Evolutionary conservation across 1,284 basidiomycete genomes (phyloP).

Genomic region (Cryptococcus deneoformans): DNA sequence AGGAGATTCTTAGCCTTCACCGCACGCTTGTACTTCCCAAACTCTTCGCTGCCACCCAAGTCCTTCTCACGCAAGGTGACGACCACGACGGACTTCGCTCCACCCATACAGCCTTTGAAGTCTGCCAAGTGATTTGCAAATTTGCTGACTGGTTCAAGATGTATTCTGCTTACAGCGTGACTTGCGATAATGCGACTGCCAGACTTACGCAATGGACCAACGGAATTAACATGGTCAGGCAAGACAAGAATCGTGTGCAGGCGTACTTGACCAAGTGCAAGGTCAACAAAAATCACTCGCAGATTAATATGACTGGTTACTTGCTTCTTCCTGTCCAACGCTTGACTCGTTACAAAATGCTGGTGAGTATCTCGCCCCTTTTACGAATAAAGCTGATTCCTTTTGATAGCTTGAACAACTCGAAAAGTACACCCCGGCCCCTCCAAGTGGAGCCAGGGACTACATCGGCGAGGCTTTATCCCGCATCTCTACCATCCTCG

Average conservation of each 20-base stretch:
- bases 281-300: not conserved
- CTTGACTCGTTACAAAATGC: constrained; percentile 1
- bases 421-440: constrained; percentile 70
- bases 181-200: not conserved
- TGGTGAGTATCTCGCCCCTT: not conserved
- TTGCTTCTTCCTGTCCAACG: constrained; percentile 1
- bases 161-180: constrained; percentile 1
- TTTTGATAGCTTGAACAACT: constrained; percentile 64
- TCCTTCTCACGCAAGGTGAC: not conserved
- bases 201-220: not conserved
- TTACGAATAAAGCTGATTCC: too few relatives aligned
- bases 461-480: constrained; percentile 77
- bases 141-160: not conserved
- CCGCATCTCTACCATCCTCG: constrained; percentile 80
- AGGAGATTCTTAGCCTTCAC: not conserved
- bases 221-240: not conserved
- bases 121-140: not conserved
- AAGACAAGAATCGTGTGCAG: not conserved
- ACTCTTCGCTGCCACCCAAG: not conserved
- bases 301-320: not conserved
- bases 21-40: not conserved
- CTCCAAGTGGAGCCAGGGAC: constrained; percentile 52
- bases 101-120: not conserved
- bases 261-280: too few relatives aligned
- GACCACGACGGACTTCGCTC: not conserved